phyloP scores from a whole-genome alignment of 441 rosid species.

The Mallotus repandus region DNA sequence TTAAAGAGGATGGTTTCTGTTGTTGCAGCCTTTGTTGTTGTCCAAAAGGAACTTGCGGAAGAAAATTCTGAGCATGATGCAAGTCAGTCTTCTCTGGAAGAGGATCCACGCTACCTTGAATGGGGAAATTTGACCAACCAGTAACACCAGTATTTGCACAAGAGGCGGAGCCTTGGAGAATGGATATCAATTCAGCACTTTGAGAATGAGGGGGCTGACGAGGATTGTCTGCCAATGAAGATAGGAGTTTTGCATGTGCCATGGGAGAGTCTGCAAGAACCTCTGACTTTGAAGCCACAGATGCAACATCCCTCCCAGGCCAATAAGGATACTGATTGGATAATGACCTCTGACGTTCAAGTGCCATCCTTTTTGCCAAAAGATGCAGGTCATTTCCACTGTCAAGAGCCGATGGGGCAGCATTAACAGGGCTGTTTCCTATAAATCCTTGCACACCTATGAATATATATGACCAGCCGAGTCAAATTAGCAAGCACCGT shows the following conservation, averaged over 20 bases:
- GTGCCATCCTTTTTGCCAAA: conserved; percentile 70
- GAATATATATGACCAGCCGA: conserved; percentile 24
- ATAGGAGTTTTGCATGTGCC: conserved; percentile 37
- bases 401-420: conserved; percentile 52
- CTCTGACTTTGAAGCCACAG: conserved; percentile 61
- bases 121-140: conserved; percentile 64
- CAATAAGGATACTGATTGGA: conserved; percentile 59
- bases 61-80: conserved; percentile 54
- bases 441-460: conserved; percentile 68
- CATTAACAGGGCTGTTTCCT: conserved; percentile 47
- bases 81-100: conserved; percentile 58
- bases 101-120: conserved; percentile 54
- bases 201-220: conserved; percentile 57
- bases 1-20: conserved; percentile 45
- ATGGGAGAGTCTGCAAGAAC: conserved; percentile 43
- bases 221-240: conserved; percentile 39
- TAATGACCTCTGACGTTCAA: conserved; percentile 71
- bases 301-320: conserved; percentile 72
- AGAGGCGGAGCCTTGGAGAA: conserved; percentile 71
- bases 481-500: conserved; percentile 7
- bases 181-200: conserved; percentile 67
- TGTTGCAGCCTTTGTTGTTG: conserved; percentile 66
- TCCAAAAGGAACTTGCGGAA: conserved; percentile 59
- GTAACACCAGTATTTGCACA: conserved; percentile 49
- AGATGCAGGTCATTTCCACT: conserved; percentile 63